Conservation (phyloP, 495 filamentous ascomycete species). For the Symbiotaphrina buchneri region DNA sequence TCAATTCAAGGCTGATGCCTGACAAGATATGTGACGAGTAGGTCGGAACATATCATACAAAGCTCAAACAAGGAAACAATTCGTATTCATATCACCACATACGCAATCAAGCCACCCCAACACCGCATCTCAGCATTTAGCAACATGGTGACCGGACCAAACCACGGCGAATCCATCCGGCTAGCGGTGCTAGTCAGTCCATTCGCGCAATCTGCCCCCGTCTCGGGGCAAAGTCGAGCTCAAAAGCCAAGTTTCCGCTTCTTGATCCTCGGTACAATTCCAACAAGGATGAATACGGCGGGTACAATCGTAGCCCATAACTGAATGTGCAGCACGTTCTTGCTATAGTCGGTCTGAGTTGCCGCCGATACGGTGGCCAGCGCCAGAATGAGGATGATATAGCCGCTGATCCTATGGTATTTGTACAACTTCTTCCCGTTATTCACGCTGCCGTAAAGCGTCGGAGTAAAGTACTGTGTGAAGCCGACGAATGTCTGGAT, state of each 20-base stretch:
- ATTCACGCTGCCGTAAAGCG: conserved; percentile 51
- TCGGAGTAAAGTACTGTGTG: conserved; percentile 50
- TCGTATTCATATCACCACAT: no score
- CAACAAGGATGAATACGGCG: conserved; percentile 34
- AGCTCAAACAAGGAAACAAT: no score
- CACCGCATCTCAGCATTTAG: no score
- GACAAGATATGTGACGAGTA: no score
- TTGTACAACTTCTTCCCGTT: conserved; percentile 71
- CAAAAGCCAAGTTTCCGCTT: conserved; percentile 57
- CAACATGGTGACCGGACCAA: no score
- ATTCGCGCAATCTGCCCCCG: no score
- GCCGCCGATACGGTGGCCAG: conserved; percentile 55
- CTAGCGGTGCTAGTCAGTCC: no score
- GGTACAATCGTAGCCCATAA: conserved; percentile 47
- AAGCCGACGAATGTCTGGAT: conserved; percentile 60
- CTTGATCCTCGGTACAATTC: conserved; percentile 57
- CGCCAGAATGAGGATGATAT: conserved; percentile 43
- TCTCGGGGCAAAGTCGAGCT: no score
- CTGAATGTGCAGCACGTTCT: conserved; percentile 36
- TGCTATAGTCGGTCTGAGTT: conserved; percentile 47
- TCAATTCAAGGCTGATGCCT: no score
- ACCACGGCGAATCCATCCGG: no score
- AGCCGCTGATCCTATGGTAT: conserved; percentile 67
- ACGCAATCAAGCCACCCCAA: no score
- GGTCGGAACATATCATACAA: no score